Percentiles rank a stretch among this genome's conserved stretches.
Evolutionary conservation across 2,329 filamentous ascomycete genomes (phyloP).

Genomic region (Ceratocystis eucalypticola): DNA sequence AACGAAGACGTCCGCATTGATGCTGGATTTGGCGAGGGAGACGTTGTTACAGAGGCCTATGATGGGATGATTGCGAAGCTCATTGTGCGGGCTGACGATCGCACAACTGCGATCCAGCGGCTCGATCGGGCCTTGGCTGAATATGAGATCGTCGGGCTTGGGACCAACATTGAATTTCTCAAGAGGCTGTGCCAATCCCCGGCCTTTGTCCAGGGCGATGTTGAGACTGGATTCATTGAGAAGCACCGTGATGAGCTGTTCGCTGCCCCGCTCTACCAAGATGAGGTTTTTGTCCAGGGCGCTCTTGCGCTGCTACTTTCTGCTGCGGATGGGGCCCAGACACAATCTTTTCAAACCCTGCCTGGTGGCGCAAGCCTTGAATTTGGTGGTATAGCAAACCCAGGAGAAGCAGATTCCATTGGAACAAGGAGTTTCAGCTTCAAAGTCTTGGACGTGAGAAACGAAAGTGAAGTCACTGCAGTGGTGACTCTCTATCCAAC

Average conservation of each 20-base stretch:
- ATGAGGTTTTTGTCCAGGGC: constrained; percentile 75
- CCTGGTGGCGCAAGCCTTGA: not conserved
- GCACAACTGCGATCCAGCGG: constrained; percentile 70
- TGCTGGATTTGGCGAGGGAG: constrained; percentile 80
- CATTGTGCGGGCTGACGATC: constrained; percentile 70
- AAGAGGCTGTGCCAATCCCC: constrained; percentile 72
- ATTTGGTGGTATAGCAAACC: not conserved
- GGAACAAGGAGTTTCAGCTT: constrained; percentile 9
- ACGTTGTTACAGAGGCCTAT: constrained; percentile 86
- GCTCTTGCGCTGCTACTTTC: constrained; percentile 42
- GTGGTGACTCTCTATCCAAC: not conserved
- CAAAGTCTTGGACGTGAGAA: not conserved
- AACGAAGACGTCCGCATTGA: constrained; percentile 74
- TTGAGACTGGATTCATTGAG: constrained; percentile 93
- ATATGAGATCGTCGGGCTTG: constrained; percentile 84
- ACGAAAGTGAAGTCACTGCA: not conserved
- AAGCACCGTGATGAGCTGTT: constrained; percentile 77
- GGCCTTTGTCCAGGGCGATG: constrained; percentile 72
- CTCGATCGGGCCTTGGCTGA: constrained; percentile 66
- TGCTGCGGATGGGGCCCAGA: not conserved
- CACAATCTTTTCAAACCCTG: not conserved
- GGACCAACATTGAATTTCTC: constrained; percentile 94
- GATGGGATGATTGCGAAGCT: constrained; percentile 99
- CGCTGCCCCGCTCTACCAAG: constrained; percentile 41
- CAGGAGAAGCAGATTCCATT: not conserved